Evolutionary conservation across 164 flowering plant genomes (phyloP), one percentile per base, ranked within the genome.

Genomic region (Buxus sempervirens): DNA sequence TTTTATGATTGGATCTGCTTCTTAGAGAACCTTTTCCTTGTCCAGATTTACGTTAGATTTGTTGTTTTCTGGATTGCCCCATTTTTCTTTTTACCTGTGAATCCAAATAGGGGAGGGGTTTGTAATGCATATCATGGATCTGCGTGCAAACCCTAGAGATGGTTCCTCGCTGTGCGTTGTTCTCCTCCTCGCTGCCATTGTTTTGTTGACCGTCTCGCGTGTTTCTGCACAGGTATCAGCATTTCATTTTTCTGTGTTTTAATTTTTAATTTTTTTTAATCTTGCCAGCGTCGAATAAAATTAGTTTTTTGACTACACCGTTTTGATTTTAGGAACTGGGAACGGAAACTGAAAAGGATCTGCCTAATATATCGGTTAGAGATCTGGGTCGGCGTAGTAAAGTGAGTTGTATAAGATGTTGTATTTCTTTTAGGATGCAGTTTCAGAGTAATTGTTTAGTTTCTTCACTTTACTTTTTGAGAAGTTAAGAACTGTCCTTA

Each of bases 351-450:
- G 83, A 67, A 16, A 72, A 70, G 63, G 82, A 71, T 8, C 76
- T 67, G 0, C 60, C 74, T 0, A 69, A 58, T 42, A 78, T 75
- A 65, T 77, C 71, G 41, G 64, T 60, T 55, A 79, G 19, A 62
- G 85, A 84, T 76, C 83, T 92, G 22, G 90, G 89, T 45, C 84
- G 98, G 41, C 92, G 94, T 49, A 85, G 94, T 75, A 86, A 90
- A 81, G 98, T 90, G 63, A 75, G 85, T 72, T 5, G 8, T 10
- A 5, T 45, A 10, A 48, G 21, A 48, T 9, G 25, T 25, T 23
- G 21, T 7, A 26, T 45, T 45, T 6, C 51, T 10, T 15, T 45
- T 45, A 45, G 51, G 18, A 45, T 45, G 26, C 58, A 22, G 21
- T 9, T 55, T 55, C 2, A 21, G 14, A 2, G 12, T 21, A 55